phyloP scores from a whole-genome alignment of 2,329 filamentous ascomycete genomes.

The Fusarium citri region DNA sequence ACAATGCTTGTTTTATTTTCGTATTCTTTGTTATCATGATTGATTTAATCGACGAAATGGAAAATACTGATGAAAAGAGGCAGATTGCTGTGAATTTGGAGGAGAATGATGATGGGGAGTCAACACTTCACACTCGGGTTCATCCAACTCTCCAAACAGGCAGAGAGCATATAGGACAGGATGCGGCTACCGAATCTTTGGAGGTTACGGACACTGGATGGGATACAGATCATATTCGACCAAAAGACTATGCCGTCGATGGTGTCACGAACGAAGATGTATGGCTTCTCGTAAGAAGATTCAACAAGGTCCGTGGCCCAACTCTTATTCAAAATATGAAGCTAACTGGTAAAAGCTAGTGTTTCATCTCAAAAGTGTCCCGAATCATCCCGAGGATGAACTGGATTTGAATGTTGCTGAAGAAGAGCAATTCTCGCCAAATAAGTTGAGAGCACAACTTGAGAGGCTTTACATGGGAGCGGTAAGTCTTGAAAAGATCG shows the following conservation, averaged over 20 bases:
- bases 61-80: neutral
- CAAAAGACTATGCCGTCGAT: neutral
- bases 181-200: rapidly evolving
- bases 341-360: neutral
- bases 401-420: conserved; percentile 59
- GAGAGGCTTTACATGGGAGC: conserved; percentile 84
- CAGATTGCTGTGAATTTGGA: conserved; percentile 7
- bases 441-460: conserved; percentile 80
- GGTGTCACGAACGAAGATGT: conserved; percentile 15
- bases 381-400: neutral
- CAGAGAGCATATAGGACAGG: rapidly evolving
- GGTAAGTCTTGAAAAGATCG: conserved; percentile 57
- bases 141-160: neutral
- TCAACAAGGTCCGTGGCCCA: conserved; percentile 11
- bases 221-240: neutral
- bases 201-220: conserved; percentile 13
- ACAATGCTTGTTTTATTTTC: neutral
- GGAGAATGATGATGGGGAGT: neutral
- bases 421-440: conserved; percentile 83
- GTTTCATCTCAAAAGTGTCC: conserved; percentile 16
- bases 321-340: neutral
- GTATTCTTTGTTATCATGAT: neutral
- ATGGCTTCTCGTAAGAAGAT: conserved; percentile 24
- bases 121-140: neutral
- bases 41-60: neutral